These are phyloP conservation scores for Sugiyamaella smithiae DNA, from an alignment of 805 yeast genomes.

Conservation along the genomic window DNA sequence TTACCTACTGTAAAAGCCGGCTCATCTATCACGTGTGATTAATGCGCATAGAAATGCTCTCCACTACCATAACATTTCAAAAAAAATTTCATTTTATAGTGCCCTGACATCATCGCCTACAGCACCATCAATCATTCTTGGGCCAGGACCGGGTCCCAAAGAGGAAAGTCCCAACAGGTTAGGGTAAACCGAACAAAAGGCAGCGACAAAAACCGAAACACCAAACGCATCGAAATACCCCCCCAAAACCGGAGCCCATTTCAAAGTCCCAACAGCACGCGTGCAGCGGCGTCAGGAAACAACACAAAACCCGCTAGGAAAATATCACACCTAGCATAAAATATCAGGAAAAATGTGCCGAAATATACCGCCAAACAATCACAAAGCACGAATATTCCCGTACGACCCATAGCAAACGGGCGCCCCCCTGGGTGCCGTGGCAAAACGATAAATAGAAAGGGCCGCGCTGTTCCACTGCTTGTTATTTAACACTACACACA, in stretches of 20 bases:
- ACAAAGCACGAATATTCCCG: slow-evolving; percentile 4
- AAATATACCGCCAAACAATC: neutral
- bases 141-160: neutral
- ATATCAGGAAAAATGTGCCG: slow-evolving; percentile 6
- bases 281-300: neutral
- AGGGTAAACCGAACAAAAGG: neutral
- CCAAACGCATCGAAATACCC: too few relatives aligned
- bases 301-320: slow-evolving; percentile 5
- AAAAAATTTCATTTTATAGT: too few relatives aligned
- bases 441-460: neutral
- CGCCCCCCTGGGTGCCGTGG: neutral
- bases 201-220: too few relatives aligned
- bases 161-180: slow-evolving; percentile 1
- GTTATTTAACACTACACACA: slow-evolving; percentile 1
- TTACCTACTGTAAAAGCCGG: too few relatives aligned
- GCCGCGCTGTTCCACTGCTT: neutral
- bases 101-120: too few relatives aligned
- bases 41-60: too few relatives aligned
- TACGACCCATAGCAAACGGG: neutral
- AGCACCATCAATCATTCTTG: too few relatives aligned
- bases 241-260: slow-evolving; percentile 6
- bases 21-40: too few relatives aligned
- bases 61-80: too few relatives aligned
- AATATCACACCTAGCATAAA: slow-evolving; percentile 2
- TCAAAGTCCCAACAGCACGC: slow-evolving; percentile 4